Conservation (phyloP, 2,329 filamentous ascomycete genomes). For the Penicillium janthinellum region DNA sequence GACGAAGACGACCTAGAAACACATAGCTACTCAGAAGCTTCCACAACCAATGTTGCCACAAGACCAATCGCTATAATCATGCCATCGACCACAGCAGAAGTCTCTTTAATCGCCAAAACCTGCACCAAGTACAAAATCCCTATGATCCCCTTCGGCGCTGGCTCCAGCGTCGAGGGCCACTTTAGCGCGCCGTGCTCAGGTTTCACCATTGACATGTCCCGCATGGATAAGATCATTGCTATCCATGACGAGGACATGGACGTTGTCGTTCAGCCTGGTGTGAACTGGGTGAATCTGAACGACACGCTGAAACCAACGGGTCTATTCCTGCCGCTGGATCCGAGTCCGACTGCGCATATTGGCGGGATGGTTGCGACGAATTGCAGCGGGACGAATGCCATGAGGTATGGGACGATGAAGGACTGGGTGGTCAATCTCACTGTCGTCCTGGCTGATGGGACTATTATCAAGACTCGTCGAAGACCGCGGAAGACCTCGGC, state of each 20-base stretch:
- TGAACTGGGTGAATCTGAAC: slow-evolving; percentile 89
- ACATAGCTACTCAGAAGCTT: slow-evolving; percentile 73
- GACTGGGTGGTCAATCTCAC: slow-evolving; percentile 74
- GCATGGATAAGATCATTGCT: slow-evolving; percentile 80
- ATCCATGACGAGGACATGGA: slow-evolving; percentile 90
- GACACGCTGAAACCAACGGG: slow-evolving; percentile 70
- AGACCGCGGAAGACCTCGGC: slow-evolving; percentile 70
- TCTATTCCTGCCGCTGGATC: slow-evolving; percentile 89
- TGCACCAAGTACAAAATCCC: slow-evolving; percentile 80
- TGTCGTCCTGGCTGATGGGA: slow-evolving; percentile 69
- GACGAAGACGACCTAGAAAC: slow-evolving; percentile 65
- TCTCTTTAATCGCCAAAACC: slow-evolving; percentile 65
- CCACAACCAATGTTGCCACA: slow-evolving; percentile 64
- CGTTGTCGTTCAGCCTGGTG: slow-evolving; percentile 84
- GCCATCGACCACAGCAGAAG: slow-evolving; percentile 65
- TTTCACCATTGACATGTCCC: slow-evolving; percentile 83
- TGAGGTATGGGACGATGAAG: slow-evolving; percentile 73
- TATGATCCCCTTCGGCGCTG: slow-evolving; percentile 84
- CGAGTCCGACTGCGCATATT: slow-evolving; percentile 65
- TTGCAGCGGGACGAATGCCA: slow-evolving; percentile 63
- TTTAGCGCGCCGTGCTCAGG: slow-evolving; percentile 85
- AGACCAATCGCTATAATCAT: slow-evolving; percentile 67
- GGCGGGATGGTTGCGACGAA: slow-evolving; percentile 68
- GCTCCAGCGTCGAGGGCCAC: slow-evolving; percentile 84
- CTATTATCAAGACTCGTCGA: slow-evolving; percentile 60